Evolutionary conservation across 306 rosid species (phyloP).

Genomic region (Ormosia semicastrata): DNA sequence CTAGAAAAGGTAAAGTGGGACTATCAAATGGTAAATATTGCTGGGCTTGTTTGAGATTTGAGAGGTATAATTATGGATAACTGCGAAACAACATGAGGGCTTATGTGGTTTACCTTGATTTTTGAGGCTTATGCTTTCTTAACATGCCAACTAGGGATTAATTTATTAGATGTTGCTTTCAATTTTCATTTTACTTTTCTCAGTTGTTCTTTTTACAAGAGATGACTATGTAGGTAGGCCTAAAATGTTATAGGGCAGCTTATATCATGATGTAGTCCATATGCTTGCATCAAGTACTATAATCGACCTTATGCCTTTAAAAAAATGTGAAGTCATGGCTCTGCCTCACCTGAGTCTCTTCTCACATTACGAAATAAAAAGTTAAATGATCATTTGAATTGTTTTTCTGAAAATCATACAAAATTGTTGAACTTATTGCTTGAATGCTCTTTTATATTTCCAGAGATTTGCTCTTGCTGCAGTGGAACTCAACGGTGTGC

Average conservation of each 20-base stretch:
- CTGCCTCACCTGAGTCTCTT: not conserved
- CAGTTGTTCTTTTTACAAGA: not conserved
- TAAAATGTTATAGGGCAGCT: not conserved
- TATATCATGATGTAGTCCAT: not conserved
- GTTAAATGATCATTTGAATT: not conserved
- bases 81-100: not conserved
- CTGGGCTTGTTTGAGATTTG: conserved; percentile 14
- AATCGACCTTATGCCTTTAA: not conserved
- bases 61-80: conserved; percentile 14
- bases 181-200: not conserved
- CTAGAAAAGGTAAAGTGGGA: conserved; percentile 58
- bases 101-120: not conserved
- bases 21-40: conserved; percentile 16
- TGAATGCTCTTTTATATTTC: conserved; percentile 31
- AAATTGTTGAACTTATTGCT: conserved; percentile 5
- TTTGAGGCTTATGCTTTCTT: conserved; percentile 26
- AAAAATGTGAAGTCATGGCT: not conserved
- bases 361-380: not conserved
- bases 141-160: not conserved
- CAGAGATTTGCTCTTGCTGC: conserved; percentile 85
- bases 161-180: not conserved
- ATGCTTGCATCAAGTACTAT: not conserved
- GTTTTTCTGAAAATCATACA: not conserved
- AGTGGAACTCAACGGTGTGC: conserved; percentile 65
- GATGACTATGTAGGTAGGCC: not conserved